A percentile compares a stretch with the other conserved stretches of the same genome.
Conservation (phyloP, 805 yeast genomes). For the Ogataea glucozyma region DNA sequence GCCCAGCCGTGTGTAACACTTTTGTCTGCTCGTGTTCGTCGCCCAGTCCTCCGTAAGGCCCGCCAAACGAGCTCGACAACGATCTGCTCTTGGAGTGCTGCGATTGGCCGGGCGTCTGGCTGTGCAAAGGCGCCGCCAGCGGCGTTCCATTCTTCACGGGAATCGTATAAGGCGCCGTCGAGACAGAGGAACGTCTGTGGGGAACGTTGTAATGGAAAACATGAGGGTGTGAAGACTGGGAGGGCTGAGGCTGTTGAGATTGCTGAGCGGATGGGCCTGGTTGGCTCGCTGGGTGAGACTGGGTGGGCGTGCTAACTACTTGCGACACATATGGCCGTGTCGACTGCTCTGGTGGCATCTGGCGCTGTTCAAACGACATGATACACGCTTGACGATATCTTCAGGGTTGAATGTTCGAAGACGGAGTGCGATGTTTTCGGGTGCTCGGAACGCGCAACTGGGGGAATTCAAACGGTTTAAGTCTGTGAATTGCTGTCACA, state of each 20-base stretch:
- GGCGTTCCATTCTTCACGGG: slow-evolving; percentile 26
- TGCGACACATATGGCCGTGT: too few species aligned
- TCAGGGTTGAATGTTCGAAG: not conserved
- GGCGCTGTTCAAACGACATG: slow-evolving; percentile 12
- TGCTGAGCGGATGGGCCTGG: not conserved
- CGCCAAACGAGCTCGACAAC: slow-evolving; percentile 16
- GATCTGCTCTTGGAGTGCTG: too few species aligned
- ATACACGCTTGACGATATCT: not conserved
- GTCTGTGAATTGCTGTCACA: too few species aligned
- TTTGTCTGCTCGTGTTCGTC: too few species aligned
- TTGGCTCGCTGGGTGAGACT: not conserved
- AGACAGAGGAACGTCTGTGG: slow-evolving; percentile 38
- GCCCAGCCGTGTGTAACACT: slow-evolving; percentile 30
- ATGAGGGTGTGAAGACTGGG: too few species aligned
- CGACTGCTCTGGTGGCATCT: slow-evolving; percentile 9
- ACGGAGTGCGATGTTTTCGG: too few species aligned
- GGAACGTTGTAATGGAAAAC: slow-evolving; percentile 23
- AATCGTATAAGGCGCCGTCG: slow-evolving; percentile 41
- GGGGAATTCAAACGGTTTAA: too few species aligned
- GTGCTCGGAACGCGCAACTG: too few species aligned
- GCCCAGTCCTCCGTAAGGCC: too few species aligned
- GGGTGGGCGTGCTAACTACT: not conserved
- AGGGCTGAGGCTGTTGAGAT: slow-evolving; percentile 2
- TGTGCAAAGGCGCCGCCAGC: not conserved
- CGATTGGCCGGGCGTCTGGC: slow-evolving; percentile 6